Evolutionary conservation across 2,329 filamentous ascomycete genomes (phyloP).

Genomic region (Clarireedia sp.): DNA sequence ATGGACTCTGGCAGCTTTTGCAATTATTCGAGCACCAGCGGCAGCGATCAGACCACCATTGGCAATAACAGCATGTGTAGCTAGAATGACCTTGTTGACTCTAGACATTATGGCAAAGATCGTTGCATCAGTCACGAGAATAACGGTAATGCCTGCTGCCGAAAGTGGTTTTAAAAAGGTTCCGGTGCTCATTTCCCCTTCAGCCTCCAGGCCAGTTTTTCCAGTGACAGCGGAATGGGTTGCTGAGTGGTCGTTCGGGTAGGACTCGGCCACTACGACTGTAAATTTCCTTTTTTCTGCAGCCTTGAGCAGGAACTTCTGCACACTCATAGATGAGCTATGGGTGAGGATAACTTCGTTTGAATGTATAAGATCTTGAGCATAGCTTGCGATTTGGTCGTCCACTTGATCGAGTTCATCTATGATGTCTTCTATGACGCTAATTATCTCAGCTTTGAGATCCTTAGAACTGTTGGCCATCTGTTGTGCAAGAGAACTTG

Average conservation of each 20-base stretch:
- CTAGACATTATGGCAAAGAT: slow-evolving; percentile 91
- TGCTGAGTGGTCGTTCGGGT: slow-evolving; percentile 58
- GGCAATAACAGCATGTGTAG: slow-evolving; percentile 77
- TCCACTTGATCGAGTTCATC: slow-evolving; percentile 91
- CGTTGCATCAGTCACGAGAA: slow-evolving; percentile 76
- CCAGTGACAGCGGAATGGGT: slow-evolving; percentile 58
- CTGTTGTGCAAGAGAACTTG: slow-evolving; percentile 23
- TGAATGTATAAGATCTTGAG: slow-evolving; percentile 85
- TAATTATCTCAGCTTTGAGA: slow-evolving; percentile 81
- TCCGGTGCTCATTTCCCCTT: slow-evolving; percentile 33
- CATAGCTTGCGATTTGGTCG: slow-evolving; percentile 82
- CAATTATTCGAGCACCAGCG: slow-evolving; percentile 75
- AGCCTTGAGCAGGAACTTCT: slow-evolving; percentile 81
- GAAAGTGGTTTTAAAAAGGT: slow-evolving; percentile 70
- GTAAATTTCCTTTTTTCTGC: slow-evolving; percentile 88
- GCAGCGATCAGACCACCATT: slow-evolving; percentile 82
- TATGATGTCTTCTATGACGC: slow-evolving; percentile 90
- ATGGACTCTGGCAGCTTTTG: slow-evolving; percentile 74
- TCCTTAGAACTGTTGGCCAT: slow-evolving; percentile 44
- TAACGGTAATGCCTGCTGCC: slow-evolving; percentile 70
- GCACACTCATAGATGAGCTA: slow-evolving; percentile 76
- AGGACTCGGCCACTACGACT: slow-evolving; percentile 71
- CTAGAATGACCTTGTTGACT: slow-evolving; percentile 90
- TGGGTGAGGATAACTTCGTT: slow-evolving; percentile 90
- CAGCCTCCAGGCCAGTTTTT: slow-evolving; percentile 36